Evolutionary conservation across 148 eudicot species (phyloP).

Genomic region (Suaeda aralocaspica): DNA sequence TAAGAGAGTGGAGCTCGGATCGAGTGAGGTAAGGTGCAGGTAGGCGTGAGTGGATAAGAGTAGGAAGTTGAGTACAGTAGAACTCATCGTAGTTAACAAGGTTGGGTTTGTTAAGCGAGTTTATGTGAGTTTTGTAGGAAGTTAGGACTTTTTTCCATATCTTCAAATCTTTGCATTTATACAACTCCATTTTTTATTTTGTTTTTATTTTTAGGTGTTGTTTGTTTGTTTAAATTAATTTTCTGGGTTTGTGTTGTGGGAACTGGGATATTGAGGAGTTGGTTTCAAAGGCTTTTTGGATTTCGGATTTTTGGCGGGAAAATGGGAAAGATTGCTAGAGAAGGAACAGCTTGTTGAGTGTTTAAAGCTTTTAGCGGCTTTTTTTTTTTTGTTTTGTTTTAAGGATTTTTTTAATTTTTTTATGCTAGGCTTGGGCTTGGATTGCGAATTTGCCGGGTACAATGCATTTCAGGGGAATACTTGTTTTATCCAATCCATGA

Average conservation of each 20-base stretch:
- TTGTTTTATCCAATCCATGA: too few relatives aligned
- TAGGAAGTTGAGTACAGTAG: conserved; percentile 64
- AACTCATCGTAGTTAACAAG: conserved; percentile 56
- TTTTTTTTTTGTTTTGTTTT: too few relatives aligned
- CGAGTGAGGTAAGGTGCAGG: conserved; percentile 64
- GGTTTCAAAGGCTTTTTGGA: neutral
- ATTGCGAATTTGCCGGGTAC: too few relatives aligned
- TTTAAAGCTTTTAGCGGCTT: too few relatives aligned
- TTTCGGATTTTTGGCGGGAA: neutral
- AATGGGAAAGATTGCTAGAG: neutral
- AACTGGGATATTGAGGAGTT: too few relatives aligned
- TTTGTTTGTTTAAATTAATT: too few relatives aligned
- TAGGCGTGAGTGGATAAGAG: conserved; percentile 45
- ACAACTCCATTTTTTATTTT: conserved; percentile 33
- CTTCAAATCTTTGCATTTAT: conserved; percentile 36
- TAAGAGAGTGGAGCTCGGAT: conserved; percentile 65
- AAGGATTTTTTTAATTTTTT: too few relatives aligned
- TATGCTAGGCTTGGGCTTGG: too few relatives aligned
- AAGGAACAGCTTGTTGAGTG: too few relatives aligned
- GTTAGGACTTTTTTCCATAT: conserved; percentile 52
- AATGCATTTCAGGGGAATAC: too few relatives aligned
- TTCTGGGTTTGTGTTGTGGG: too few relatives aligned
- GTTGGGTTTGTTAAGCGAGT: conserved; percentile 43
- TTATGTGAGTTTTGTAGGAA: conserved; percentile 42
- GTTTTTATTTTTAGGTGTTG: too few relatives aligned